Percentiles rank a stretch among this genome's conserved stretches.
These are phyloP conservation scores for Pinus albicaulis DNA, from an alignment of 75 land plant species.

Conservation along the genomic window DNA sequence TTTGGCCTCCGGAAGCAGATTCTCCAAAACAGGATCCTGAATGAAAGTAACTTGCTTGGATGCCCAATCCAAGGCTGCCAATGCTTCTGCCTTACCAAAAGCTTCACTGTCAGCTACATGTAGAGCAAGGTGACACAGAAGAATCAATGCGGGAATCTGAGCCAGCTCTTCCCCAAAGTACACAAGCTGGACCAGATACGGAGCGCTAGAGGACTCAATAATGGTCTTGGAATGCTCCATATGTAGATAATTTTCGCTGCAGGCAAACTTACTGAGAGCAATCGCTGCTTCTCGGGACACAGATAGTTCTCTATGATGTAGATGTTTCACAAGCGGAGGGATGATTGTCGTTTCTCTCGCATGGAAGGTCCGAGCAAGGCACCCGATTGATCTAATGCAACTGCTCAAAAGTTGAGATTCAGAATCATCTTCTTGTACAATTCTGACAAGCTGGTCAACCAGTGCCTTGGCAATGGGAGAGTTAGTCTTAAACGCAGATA, in stretches of 20 bases:
- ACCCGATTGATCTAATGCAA: constrained; percentile 53
- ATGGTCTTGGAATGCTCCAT: constrained; percentile 57
- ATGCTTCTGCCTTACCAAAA: constrained; percentile 51
- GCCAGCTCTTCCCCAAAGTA: constrained; percentile 43
- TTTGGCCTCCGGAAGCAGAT: constrained; percentile 41
- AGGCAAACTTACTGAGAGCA: constrained; percentile 71
- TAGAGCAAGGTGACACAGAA: constrained; percentile 59
- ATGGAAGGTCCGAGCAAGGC: constrained; percentile 66
- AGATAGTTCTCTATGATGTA: constrained; percentile 38
- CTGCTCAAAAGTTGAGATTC: constrained; percentile 49
- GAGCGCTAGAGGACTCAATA: constrained; percentile 38
- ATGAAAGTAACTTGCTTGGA: constrained; percentile 28
- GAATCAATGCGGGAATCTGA: constrained; percentile 38
- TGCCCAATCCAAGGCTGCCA: constrained; percentile 52
- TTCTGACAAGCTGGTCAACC: constrained; percentile 63
- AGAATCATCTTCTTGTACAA: constrained; percentile 41
- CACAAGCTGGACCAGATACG: constrained; percentile 39
- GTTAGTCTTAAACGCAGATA: constrained; percentile 74
- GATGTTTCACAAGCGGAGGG: constrained; percentile 44
- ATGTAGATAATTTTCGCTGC: constrained; percentile 60
- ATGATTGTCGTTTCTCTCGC: constrained; percentile 52
- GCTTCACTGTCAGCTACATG: constrained; percentile 58
- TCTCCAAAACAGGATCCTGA: constrained; percentile 30
- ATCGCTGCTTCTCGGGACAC: constrained; percentile 53
- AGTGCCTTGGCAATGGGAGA: constrained; percentile 79